Percentiles rank a stretch among this genome's conserved stretches.
Evolutionary conservation across 768 basidiomycete genomes (phyloP).

Genomic region (Scleroderma citrinum): DNA sequence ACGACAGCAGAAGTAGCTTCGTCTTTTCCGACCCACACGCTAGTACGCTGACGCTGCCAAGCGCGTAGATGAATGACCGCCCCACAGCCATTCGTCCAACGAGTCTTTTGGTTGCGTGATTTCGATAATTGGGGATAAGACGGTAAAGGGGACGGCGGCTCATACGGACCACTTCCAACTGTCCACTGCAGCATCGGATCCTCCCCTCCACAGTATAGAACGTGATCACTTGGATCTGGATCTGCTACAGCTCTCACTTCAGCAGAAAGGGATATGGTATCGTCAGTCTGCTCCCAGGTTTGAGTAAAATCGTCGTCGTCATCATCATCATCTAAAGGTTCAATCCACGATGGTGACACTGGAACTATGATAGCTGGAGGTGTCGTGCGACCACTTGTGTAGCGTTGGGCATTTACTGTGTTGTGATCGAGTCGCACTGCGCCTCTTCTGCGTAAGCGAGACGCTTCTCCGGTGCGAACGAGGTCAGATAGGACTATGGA

Average conservation of each 20-base stretch:
- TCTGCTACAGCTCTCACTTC: conserved; percentile 11
- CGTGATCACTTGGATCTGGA: conserved; percentile 23
- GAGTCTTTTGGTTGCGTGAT: conserved; percentile 4
- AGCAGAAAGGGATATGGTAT: conserved; percentile 20
- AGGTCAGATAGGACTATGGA: conserved; percentile 70
- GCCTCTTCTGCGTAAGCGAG: conserved; percentile 64
- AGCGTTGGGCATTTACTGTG: conserved; percentile 21
- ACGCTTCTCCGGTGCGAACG: conserved; percentile 68
- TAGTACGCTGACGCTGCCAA: conserved; percentile 43
- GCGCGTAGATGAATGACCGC: conserved; percentile 53
- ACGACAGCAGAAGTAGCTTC: conserved; percentile 49
- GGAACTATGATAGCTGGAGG: conserved; percentile 24
- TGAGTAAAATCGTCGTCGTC: conserved; percentile 30
- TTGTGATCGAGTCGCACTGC: conserved; percentile 59
- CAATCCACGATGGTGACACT: conserved; percentile 30
- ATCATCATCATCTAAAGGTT: conserved; percentile 16
- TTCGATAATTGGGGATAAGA: conserved; percentile 24
- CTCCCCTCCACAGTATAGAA: conserved; percentile 41
- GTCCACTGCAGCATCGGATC: conserved; percentile 9
- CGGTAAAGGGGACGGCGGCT: conserved; percentile 33
- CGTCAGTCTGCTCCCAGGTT: conserved; percentile 30
- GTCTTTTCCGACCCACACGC: conserved; percentile 54
- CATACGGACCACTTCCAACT: conserved; percentile 15
- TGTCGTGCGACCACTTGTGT: conserved; percentile 19
- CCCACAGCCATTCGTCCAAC: conserved; percentile 53